Percentiles rank a stretch among this genome's conserved stretches.
Conservation (phyloP, 768 basidiomycete genomes). For the Russula dissimulans region DNA sequence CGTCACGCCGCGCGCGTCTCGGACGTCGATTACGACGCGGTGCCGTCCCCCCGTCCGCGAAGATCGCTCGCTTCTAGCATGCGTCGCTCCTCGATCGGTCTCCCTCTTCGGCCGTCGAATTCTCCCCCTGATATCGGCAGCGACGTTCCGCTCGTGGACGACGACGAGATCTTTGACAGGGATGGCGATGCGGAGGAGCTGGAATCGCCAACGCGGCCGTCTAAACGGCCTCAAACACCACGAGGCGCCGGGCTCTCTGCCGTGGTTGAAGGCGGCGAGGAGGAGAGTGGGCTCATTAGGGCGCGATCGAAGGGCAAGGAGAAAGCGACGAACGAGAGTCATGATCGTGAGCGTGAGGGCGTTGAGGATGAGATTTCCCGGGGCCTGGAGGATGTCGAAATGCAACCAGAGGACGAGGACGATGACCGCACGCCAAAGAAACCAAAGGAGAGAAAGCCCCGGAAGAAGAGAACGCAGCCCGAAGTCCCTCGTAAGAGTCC, state of each 20-base stretch:
- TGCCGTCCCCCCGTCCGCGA: constrained; percentile 28
- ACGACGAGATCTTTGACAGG: constrained; percentile 13
- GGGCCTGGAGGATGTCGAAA: constrained; percentile 26
- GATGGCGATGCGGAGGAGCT: constrained; percentile 25
- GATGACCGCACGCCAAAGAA: constrained; percentile 22
- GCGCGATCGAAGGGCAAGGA: constrained; percentile 32
- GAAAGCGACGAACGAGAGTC: constrained; percentile 24
- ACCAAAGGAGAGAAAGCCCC: not conserved
- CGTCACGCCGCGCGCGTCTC: constrained; percentile 25
- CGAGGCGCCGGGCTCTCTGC: not conserved
- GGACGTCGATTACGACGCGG: constrained; percentile 29
- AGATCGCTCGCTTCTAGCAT: constrained; percentile 18
- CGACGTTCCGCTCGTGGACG: constrained; percentile 18
- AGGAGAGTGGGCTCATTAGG: not conserved
- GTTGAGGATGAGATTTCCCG: constrained; percentile 37
- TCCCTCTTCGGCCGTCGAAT: constrained; percentile 15
- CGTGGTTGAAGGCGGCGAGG: not conserved
- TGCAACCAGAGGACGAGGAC: constrained; percentile 25
- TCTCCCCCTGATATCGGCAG: constrained; percentile 18
- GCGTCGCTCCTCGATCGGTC: constrained; percentile 20
- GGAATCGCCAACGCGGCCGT: not conserved
- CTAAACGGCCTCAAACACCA: not conserved
- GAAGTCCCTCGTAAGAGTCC: constrained; percentile 1
- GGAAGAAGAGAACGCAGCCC: constrained; percentile 8
- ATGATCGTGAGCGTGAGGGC: constrained; percentile 15